A percentile compares a stretch with the other conserved stretches of the same genome.
Evolutionary conservation across 1,139 yeast species (phyloP).

Genomic region (Diutina pseudorugosa): DNA sequence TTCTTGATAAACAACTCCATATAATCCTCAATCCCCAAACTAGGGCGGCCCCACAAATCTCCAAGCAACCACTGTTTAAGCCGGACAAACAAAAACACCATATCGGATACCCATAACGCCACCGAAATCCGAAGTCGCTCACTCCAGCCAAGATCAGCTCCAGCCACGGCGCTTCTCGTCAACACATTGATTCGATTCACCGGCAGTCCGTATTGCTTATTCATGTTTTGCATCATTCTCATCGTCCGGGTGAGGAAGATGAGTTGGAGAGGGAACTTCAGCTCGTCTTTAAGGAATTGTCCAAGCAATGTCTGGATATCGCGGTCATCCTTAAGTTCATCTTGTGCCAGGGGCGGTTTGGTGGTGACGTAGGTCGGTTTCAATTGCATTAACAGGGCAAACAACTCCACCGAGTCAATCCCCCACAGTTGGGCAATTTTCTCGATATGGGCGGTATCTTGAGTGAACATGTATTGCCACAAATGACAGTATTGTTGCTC

Average conservation of each 20-base stretch:
- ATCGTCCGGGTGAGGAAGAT: slow-evolving; percentile 58
- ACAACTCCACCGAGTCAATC: slow-evolving; percentile 50
- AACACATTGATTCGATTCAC: slow-evolving; percentile 57
- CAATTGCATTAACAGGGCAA: slow-evolving; percentile 47
- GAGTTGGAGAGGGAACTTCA: slow-evolving; percentile 54
- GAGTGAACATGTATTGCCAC: slow-evolving; percentile 52
- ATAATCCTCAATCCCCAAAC: slow-evolving; percentile 35
- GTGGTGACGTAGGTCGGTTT: slow-evolving; percentile 29
- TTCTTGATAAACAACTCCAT: slow-evolving; percentile 30
- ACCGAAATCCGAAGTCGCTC: slow-evolving; percentile 13
- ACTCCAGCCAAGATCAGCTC: neutral
- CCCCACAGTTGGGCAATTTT: slow-evolving; percentile 55
- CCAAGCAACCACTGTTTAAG: slow-evolving; percentile 25
- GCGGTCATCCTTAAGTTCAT: slow-evolving; percentile 5
- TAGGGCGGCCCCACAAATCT: slow-evolving; percentile 20
- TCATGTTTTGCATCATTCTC: slow-evolving; percentile 63
- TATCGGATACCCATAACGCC: slow-evolving; percentile 28
- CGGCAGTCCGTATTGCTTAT: slow-evolving; percentile 57
- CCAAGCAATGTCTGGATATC: neutral
- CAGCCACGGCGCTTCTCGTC: slow-evolving; percentile 39
- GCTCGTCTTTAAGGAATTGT: slow-evolving; percentile 46
- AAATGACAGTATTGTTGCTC: slow-evolving; percentile 44
- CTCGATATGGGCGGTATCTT: slow-evolving; percentile 36
- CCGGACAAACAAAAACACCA: slow-evolving; percentile 29
- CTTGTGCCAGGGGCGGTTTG: slow-evolving; percentile 6